A percentile compares a stretch with the other conserved stretches of the same genome.
Conservation (phyloP, 306 rosid genomes). For the Acacia acuminata region DNA sequence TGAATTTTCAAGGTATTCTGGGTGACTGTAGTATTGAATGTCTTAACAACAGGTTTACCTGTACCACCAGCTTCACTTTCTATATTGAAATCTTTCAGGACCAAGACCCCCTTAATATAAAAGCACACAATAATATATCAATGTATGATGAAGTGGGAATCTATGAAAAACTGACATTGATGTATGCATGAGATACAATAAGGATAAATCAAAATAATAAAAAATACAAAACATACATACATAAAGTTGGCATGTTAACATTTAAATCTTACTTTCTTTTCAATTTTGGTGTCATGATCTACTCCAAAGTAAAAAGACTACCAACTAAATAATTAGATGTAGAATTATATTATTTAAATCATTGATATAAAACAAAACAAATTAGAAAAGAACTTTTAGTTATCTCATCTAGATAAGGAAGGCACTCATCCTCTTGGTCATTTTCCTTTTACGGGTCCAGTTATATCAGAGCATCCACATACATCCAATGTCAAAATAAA, state of each 20-base stretch:
- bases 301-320: not conserved
- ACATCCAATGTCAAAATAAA: not conserved
- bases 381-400: not conserved
- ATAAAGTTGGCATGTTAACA: not conserved
- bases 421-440: not conserved
- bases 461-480: not conserved
- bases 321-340: not conserved
- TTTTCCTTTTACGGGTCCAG: not conserved
- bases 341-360: not conserved
- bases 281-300: not conserved
- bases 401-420: not conserved
- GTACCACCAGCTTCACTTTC: not conserved
- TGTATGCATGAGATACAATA: not conserved
- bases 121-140: not conserved
- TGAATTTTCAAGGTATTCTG: constrained; percentile 1
- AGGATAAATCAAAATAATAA: not conserved
- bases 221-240: not conserved
- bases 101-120: not conserved
- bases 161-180: not conserved
- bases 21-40: not conserved
- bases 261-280: not conserved
- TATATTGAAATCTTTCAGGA: constrained; percentile 4
- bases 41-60: not conserved
- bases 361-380: not conserved
- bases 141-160: not conserved